phyloP scores from a whole-genome alignment of 1,139 yeast genomes.

The Candida sp. region DNA sequence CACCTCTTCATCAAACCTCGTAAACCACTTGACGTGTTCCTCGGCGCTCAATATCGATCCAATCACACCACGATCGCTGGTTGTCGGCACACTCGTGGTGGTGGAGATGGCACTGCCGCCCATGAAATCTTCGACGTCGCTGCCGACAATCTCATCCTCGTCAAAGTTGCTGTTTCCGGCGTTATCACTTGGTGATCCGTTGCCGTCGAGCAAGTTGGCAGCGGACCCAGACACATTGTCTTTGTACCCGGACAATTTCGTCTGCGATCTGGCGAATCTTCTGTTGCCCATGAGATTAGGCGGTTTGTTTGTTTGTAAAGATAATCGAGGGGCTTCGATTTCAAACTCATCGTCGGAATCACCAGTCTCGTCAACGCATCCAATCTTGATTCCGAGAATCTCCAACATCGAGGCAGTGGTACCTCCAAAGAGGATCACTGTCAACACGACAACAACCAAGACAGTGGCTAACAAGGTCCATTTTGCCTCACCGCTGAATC shows the following conservation, averaged over 20 bases:
- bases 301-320: constrained; percentile 17
- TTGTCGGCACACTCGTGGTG: not conserved
- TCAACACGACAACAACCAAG: constrained; percentile 92
- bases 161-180: constrained; percentile 20
- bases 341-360: constrained; percentile 96
- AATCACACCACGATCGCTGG: constrained; percentile 31
- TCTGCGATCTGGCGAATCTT: constrained; percentile 24
- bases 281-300: constrained; percentile 33
- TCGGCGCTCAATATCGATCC: constrained; percentile 61
- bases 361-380: constrained; percentile 75
- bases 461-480: constrained; percentile 93
- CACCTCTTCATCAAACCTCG: constrained; percentile 93
- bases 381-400: constrained; percentile 89
- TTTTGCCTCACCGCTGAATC: constrained; percentile 93
- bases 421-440: constrained; percentile 97
- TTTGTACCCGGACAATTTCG: constrained; percentile 11
- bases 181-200: constrained; percentile 6
- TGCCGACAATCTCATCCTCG: constrained; percentile 38
- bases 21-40: constrained; percentile 90
- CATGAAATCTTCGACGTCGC: constrained; percentile 46
- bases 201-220: constrained; percentile 10
- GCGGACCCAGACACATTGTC: constrained; percentile 10
- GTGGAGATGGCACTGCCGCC: constrained; percentile 8
- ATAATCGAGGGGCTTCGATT: constrained; percentile 73
- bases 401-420: constrained; percentile 99